A percentile compares a stretch with the other conserved stretches of the same genome.
phyloP scores from a whole-genome alignment of 495 filamentous ascomycete species.

The Melanomma pulvis-pyrius region DNA sequence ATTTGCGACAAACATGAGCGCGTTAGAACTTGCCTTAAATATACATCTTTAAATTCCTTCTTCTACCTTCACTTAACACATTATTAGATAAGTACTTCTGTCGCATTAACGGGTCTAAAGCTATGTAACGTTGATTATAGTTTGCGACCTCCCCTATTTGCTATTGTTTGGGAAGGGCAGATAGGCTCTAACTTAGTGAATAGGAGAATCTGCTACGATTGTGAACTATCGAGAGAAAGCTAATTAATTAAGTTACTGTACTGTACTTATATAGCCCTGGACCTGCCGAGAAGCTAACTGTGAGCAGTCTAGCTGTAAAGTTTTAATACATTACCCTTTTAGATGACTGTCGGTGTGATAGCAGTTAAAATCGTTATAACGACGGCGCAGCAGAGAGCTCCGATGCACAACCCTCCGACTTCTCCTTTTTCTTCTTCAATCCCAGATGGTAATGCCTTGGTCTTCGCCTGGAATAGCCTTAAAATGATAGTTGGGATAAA shows the following conservation, averaged over 20 bases:
- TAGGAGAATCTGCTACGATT: neutral
- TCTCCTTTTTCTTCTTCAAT: slow-evolving; percentile 4
- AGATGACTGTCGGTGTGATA: slow-evolving; percentile 7
- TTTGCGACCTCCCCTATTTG: too few relatives aligned
- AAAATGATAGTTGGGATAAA: slow-evolving; percentile 20
- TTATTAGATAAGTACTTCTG: neutral
- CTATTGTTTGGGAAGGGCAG: neutral
- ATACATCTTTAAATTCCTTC: slow-evolving; percentile 1
- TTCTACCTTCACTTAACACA: neutral
- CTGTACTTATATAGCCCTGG: slow-evolving; percentile 5
- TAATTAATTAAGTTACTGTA: slow-evolving; percentile 1
- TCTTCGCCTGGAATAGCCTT: slow-evolving; percentile 21
- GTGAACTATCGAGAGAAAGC: slow-evolving; percentile 7
- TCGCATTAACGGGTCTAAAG: neutral
- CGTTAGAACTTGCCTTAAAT: slow-evolving; percentile 6
- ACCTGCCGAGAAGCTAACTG: neutral
- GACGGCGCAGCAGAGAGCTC: slow-evolving; percentile 8
- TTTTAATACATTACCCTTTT: slow-evolving; percentile 1
- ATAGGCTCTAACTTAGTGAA: neutral
- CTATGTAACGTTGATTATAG: too few relatives aligned
- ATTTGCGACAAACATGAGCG: slow-evolving; percentile 1
- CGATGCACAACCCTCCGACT: slow-evolving; percentile 4
- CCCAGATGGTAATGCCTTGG: slow-evolving; percentile 18
- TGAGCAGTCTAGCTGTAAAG: neutral
- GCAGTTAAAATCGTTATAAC: slow-evolving; percentile 3